A percentile compares a stretch with the other conserved stretches of the same genome.
Conservation (phyloP, 768 basidiomycete species). For the Russula sp. region DNA sequence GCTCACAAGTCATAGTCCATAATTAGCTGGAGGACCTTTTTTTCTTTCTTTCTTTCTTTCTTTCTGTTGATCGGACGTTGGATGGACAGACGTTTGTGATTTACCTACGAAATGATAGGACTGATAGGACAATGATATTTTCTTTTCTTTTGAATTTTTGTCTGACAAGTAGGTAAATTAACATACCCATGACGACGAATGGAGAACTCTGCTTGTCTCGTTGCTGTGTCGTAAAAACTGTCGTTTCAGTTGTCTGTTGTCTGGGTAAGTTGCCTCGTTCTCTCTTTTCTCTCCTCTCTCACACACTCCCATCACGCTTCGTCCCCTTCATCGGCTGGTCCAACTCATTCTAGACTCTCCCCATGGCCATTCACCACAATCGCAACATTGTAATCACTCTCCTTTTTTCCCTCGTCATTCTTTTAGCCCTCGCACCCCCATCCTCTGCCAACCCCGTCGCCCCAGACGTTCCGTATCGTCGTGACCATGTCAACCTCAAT, state of each 20-base stretch:
- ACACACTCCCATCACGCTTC: background rate
- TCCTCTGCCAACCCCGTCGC: constrained; percentile 48
- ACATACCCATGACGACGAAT: background rate
- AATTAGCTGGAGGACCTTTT: constrained; percentile 39
- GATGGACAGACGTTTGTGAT: background rate
- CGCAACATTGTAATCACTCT: constrained; percentile 55
- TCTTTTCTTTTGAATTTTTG: background rate
- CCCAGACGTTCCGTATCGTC: constrained; percentile 41
- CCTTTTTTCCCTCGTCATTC: constrained; percentile 57
- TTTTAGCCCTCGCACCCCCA: constrained; percentile 46
- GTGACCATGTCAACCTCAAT: constrained; percentile 56
- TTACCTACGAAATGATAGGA: too few relatives aligned
- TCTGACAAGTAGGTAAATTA: background rate
- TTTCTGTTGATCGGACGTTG: background rate
- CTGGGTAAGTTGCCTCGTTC: background rate
- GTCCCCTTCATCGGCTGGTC: constrained; percentile 24
- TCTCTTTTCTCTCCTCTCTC: background rate
- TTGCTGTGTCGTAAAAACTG: background rate
- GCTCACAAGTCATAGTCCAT: constrained; percentile 77
- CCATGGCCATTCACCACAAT: constrained; percentile 51
- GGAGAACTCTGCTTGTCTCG: too few relatives aligned
- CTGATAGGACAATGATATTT: constrained; percentile 2
- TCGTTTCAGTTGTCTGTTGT: background rate
- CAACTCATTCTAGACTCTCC: constrained; percentile 24
- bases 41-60: background rate